Conservation (phyloP, 139 green algal species). For the Zygnema circumcarinatum region DNA sequence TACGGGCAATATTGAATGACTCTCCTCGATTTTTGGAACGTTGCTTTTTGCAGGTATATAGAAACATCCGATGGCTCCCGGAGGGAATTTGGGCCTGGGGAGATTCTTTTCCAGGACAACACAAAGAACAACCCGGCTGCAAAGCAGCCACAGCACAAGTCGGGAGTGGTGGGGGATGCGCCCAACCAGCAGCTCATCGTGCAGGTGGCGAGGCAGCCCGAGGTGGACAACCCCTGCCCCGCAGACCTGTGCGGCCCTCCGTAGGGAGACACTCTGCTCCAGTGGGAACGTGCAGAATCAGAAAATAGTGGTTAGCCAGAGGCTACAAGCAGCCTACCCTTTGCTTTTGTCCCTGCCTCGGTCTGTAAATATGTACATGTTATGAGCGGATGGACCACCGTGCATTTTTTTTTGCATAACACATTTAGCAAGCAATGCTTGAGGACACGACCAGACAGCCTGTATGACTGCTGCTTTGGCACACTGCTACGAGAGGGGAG, state of each 20-base stretch:
- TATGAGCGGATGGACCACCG: too few species aligned
- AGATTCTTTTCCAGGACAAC: constrained; percentile 14
- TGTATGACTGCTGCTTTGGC: too few species aligned
- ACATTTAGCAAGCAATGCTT: too few species aligned
- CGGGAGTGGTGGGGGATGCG: not conserved
- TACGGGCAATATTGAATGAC: not conserved
- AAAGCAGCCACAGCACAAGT: not conserved
- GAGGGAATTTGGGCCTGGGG: not conserved
- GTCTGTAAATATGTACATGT: too few species aligned
- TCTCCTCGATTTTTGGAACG: not conserved
- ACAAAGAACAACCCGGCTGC: not conserved
- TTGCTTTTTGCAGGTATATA: constrained; percentile 11
- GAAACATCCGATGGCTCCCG: constrained; percentile 5
- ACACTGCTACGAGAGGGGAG: too few species aligned
- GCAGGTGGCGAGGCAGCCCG: not conserved
- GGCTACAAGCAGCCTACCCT: too few species aligned
- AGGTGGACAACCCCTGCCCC: not conserved
- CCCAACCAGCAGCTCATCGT: constrained; percentile 12
- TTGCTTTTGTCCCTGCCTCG: too few species aligned
- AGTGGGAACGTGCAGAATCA: too few species aligned
- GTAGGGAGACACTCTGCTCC: too few species aligned
- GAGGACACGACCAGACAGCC: too few species aligned
- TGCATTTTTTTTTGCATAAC: too few species aligned
- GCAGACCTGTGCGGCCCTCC: not conserved
- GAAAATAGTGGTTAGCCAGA: too few species aligned